Evolutionary conservation across 495 filamentous ascomycete species (phyloP).

Genomic region (Penicillium roqueforti): DNA sequence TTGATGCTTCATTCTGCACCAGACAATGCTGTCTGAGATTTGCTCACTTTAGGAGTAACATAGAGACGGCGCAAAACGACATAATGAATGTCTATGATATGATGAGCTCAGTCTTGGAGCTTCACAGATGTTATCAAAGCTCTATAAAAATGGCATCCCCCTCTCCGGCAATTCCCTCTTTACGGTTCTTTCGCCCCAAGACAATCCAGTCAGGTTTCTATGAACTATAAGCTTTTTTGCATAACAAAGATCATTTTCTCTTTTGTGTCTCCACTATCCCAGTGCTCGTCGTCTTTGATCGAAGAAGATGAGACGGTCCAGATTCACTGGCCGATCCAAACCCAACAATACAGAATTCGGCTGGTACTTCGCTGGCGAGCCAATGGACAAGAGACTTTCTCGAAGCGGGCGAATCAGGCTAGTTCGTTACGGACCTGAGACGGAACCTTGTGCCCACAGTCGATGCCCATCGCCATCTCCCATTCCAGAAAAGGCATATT

Average conservation of each 20-base stretch:
- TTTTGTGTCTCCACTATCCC: background rate
- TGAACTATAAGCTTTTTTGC: background rate
- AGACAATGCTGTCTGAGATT: background rate
- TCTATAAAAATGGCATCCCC: background rate
- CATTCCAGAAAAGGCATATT: background rate
- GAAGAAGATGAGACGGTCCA: constrained; percentile 2
- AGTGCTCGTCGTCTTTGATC: background rate
- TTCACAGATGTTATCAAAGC: background rate
- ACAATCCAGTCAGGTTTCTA: background rate
- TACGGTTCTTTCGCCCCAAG: constrained; percentile 1
- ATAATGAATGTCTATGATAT: constrained; percentile 4
- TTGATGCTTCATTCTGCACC: background rate
- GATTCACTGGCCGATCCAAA: constrained; percentile 1
- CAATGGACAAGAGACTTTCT: background rate
- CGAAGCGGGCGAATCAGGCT: background rate
- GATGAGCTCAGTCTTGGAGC: constrained; percentile 4
- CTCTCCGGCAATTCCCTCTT: constrained; percentile 4
- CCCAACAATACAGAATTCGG: background rate
- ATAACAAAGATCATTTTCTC: background rate
- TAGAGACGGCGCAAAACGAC: background rate
- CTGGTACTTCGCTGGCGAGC: constrained; percentile 6
- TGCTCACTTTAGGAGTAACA: background rate
- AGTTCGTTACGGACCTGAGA: background rate
- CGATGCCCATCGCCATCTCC: constrained; percentile 1
- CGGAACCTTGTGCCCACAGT: constrained; percentile 1